Percentiles rank a stretch among this genome's conserved stretches.
Conservation (phyloP, 768 basidiomycete species). For the Xerocomellus amylosporus region DNA sequence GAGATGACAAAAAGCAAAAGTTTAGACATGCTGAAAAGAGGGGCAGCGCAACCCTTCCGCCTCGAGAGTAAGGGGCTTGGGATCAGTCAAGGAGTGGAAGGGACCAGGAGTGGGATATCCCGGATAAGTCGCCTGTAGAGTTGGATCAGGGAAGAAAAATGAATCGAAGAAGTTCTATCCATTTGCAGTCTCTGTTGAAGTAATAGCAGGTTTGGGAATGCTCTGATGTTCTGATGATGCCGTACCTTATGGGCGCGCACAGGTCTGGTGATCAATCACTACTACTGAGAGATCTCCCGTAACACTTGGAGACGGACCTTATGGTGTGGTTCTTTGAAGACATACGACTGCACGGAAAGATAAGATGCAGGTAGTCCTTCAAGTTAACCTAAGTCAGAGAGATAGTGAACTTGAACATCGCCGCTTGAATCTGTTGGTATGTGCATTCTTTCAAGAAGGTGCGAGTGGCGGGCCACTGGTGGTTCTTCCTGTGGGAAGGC, state of each 20-base stretch:
- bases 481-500: too few species aligned
- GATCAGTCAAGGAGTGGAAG: constrained; percentile 8
- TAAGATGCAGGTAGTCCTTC: not conserved
- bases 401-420: not conserved
- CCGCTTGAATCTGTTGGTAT: not conserved
- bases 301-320: not conserved
- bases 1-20: not conserved
- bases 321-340: not conserved
- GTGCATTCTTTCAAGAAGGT: not conserved
- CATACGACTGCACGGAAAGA: not conserved
- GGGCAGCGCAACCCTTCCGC: not conserved
- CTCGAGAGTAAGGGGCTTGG: not conserved
- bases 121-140: not conserved
- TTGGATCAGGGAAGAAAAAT: not conserved
- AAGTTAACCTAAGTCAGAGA: not conserved
- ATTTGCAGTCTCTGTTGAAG: not conserved
- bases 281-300: not conserved
- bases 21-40: constrained; percentile 7
- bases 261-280: constrained; percentile 3
- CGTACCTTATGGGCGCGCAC: not conserved
- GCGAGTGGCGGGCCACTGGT: too few species aligned
- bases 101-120: not conserved
- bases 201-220: not conserved
- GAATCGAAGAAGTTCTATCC: not conserved
- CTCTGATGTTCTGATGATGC: constrained; percentile 1